Base-by-base conservation (phyloP, 768 basidiomycete species). In the Rhizopogon vesiculosus region DNA sequence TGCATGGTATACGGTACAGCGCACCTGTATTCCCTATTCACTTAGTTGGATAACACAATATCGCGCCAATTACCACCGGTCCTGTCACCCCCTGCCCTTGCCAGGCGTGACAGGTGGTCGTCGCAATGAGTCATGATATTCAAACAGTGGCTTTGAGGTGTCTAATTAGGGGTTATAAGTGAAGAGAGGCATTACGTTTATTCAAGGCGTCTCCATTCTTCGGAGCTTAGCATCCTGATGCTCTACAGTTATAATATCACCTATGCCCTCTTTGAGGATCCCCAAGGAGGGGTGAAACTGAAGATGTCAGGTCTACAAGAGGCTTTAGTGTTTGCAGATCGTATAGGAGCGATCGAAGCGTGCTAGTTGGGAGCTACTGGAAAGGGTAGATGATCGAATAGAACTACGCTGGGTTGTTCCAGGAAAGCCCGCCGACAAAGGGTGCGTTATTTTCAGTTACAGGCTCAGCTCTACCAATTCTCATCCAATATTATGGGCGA, bases 241-340 rank as follows among this genome's bases (percentile, higher is more conserved):
- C 81, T 3, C 74, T 93, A 31, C 69, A 74, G 40, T 53, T 74
- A n/a, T 91, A n/a, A 91, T 62, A 69, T 89, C 53, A 76, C 86
- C 39, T 76, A 81, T 56, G 89, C 77, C 3, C 71, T 87, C 3
- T 57, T 58, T 2, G 70, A 72, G 49, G 60, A 67, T 19, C 48
- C 61, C 4, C 59, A 62, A 10, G 76, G 77, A 0, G 69, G 74
- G 1, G 76, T 83, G 9, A 74, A 66, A 42, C 79, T 92, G 42
- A 91, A 90, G 68, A 89, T 80, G 78, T 70, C 83, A 1, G 77
- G 78, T 1, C 58, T 87, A 6, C 84, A 83, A 62, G 90, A 92
- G 69, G 85, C 81, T 3, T 65, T 80, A 3, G 73, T 79, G n/a
- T 89, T 89, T 66, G 70, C 76, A 0, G 85, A 86, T 51, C 64